Evolutionary conservation across 2,329 filamentous ascomycete species (phyloP), one percentile per base, ranked within the genome.

Genomic region (Hypomyces rosellus): DNA sequence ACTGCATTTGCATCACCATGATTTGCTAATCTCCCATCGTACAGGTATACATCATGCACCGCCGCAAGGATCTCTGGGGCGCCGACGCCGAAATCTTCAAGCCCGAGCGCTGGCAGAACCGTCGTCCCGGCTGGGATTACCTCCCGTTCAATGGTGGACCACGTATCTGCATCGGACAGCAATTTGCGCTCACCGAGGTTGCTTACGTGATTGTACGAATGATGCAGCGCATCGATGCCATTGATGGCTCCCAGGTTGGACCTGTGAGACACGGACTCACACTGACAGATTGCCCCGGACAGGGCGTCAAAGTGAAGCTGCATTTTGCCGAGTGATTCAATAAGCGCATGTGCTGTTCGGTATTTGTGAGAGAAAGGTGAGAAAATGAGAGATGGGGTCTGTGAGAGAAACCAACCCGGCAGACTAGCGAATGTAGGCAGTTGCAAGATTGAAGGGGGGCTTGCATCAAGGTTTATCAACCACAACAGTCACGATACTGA

Each of bases 31-130:
- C 18, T 8, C 3, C 5, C 1, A 14, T 25, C n/a, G 12, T 15
- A 37, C 3, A 59, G 57, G 56, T 59, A 8, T 51, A 54, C 42
- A 51, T 64, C 13, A 70, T 73, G 67, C 70, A 73, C 39, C 64
- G 69, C 2, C 56, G 63, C 12, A 61, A 61, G 16, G 65, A 70
- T 39, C 58, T 73, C 15, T 75, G 64, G 58, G 71, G 70, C 0
- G 53, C 59, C 2, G 68, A 73, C 37, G 65, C 69, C 11, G 59
- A 69, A 5, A 62, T 69, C 22, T 74, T 72, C 56, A 65, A 60
- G 40, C 72, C 72, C 1, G 70, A 73, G 54, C 57, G 72, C 15
- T 75, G 64, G 62, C 53, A 59, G 53, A 53, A 59, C 52, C 45
- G 59, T 25, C 42, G 52, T 2, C 58, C 59, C 4, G 57, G 59